Evolutionary conservation across 768 basidiomycete genomes (phyloP), one percentile per base, ranked within the genome.

Genomic region (Xerocomellus amylosporus): DNA sequence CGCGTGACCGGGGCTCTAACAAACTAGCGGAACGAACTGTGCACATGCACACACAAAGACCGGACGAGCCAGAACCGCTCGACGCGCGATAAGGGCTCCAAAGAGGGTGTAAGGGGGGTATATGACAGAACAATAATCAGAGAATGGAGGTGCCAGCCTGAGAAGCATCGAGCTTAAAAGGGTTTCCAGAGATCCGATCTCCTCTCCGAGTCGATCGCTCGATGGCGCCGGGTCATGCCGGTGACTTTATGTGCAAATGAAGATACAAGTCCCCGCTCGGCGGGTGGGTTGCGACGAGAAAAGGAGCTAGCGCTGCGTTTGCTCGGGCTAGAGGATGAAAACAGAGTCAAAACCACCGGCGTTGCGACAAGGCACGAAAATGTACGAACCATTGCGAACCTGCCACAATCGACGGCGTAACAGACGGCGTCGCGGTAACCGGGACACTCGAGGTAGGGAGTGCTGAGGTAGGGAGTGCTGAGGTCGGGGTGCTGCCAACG

Each of bases 141-240:
- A 24, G 12, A 46, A 43, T 22, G 38, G 9, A n/a, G 20, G 44
- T 5, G 37, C 49, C 38, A 17, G 49, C 20, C 37, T 5, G 10
- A 20, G 8, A 38, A 44, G n/a, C n/a, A 19, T 41, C 26, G 15
- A 36, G 38, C 15, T 59, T 39, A 62, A 10, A 67, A 14, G 2
- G 55, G 55, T 0, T 55, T 55, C 63, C 59, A 60, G 53, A 65
- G 1, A 44, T 61, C 54, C 4, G 30, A 47, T 42, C 52, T 58
- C 24, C 15, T 55, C 26, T 49, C 38, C 1, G 30, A 24, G 41
- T 51, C 15, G 36, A 49, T 41, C 1, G 7, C n/a, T 24, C 60
- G 62, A 20, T 51, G 56, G 34, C 49, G 66, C 20, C 58, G 63
- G 36, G 44, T 38, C 50, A 54, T 55, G 9, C 42, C 49, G 13